Evolutionary conservation across 1,139 yeast genomes (phyloP), one percentile per base, ranked within the genome.

Genomic region (Yamadazyma membranifaciens): DNA sequence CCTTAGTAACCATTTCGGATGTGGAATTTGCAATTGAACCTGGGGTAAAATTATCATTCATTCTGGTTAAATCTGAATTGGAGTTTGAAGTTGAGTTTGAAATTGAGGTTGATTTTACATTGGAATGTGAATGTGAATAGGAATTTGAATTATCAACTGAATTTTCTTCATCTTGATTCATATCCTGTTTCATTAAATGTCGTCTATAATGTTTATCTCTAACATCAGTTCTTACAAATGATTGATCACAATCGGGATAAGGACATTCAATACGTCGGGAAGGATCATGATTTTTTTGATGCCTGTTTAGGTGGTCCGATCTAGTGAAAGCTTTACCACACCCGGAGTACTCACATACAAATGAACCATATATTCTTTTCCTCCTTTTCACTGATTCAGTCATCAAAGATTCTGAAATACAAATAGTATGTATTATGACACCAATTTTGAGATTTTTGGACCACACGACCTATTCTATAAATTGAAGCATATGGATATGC

Each of bases 251-350:
- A 42, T 62, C 48, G 40, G 59, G 47, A 57, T 63, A 37, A 41
- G 51, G 11, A 57, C 57, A 42, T 42, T 42, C 39, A 43, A 60
- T 35, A 52, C 61, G 49, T 59, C 57, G 30, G 45, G 55, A 42
- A n/a, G 73, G 72, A 39, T 64, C 64, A 47, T 69, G 75, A 47
- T 67, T 67, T 41, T 65, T 56, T 44, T 65, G 59, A 47, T 69
- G 75, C 14, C 75, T 51, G 6, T 65, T 54, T 25, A 69, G 50
- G 45, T 67, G 73, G 50, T 69, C 75, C 3, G 65, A 56, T 14
- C 74, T 52, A 14, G 65, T 57, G 45, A 69, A 69, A 30, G 55
- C 57, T 44, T 65, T 65, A 38, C 52, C 50, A 46, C 75, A 69
- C 16, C 55, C 49, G 4, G 45, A 48, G 32, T 36, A 33, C 6